These are phyloP conservation scores for Agrostemma githago DNA, from an alignment of 148 eudicot genomes.

Conservation along the genomic window DNA sequence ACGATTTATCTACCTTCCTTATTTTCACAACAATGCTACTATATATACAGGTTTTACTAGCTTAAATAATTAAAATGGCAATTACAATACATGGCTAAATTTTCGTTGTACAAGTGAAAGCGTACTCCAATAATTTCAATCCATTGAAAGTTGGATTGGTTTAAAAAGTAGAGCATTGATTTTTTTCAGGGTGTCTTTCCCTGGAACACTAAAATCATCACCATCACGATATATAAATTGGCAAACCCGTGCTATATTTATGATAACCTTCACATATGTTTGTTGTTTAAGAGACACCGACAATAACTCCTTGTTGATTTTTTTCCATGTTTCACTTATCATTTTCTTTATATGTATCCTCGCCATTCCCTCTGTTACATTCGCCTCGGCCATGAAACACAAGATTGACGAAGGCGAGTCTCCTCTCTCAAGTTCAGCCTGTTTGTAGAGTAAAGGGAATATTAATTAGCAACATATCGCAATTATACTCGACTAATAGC, in stretches of 20 bases:
- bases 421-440: slow-evolving; percentile 52
- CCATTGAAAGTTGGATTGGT: slow-evolving; percentile 25
- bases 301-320: slow-evolving; percentile 32
- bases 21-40: no score
- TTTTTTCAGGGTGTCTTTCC: slow-evolving; percentile 27
- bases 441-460: background rate
- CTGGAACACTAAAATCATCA: slow-evolving; percentile 44
- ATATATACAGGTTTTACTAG: no score
- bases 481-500: slow-evolving; percentile 25
- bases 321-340: slow-evolving; percentile 35
- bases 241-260: slow-evolving; percentile 42
- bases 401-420: slow-evolving; percentile 45
- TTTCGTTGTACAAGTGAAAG: no score
- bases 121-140: background rate
- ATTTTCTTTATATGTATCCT: slow-evolving; percentile 29
- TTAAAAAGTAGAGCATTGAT: slow-evolving; percentile 33
- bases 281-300: slow-evolving; percentile 1
- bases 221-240: slow-evolving; percentile 48
- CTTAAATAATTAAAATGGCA: no score
- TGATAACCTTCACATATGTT: slow-evolving; percentile 20
- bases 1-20: no score
- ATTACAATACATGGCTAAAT: no score
- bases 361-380: slow-evolving; percentile 38
- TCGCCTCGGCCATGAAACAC: slow-evolving; percentile 46
- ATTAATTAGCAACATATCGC: slow-evolving; percentile 22